Evolutionary conservation across 2,329 filamentous ascomycete species (phyloP).

Genomic region (Rutstroemia sydowiana): DNA sequence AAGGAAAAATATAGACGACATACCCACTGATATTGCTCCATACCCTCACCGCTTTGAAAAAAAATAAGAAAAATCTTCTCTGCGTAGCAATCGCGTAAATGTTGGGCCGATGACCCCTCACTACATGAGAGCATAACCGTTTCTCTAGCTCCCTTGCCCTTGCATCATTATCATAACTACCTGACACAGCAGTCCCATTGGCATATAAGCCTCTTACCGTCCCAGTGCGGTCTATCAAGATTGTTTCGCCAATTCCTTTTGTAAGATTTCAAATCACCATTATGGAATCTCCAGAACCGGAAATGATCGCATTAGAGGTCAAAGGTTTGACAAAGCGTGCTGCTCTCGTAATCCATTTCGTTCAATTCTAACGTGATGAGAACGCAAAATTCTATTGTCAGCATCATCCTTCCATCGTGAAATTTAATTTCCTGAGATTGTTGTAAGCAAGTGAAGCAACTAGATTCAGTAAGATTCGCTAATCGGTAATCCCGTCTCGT

Average conservation of each 20-base stretch:
- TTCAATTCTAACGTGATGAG: neutral
- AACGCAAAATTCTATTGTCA: slow-evolving; percentile 9
- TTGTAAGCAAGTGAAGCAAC: neutral
- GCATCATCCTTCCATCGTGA: neutral
- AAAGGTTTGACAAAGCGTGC: neutral
- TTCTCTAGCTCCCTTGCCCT: neutral
- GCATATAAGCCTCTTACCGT: neutral
- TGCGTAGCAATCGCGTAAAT: neutral
- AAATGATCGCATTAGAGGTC: neutral
- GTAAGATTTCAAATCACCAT: neutral
- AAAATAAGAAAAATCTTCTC: neutral
- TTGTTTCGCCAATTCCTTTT: neutral
- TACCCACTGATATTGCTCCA: neutral
- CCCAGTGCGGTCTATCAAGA: neutral
- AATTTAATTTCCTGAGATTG: neutral
- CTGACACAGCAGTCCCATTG: neutral
- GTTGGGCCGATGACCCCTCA: neutral
- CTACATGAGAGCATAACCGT: neutral
- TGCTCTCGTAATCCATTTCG: neutral
- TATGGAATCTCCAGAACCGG: neutral
- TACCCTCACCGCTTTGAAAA: neutral
- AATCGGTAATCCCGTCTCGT: neutral
- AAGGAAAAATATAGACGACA: neutral
- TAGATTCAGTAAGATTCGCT: neutral
- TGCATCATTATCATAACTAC: neutral